Evolutionary conservation across 2,329 filamentous ascomycete species (phyloP), one percentile per base, ranked within the genome.

Genomic region (Canariomyces notabilis): DNA sequence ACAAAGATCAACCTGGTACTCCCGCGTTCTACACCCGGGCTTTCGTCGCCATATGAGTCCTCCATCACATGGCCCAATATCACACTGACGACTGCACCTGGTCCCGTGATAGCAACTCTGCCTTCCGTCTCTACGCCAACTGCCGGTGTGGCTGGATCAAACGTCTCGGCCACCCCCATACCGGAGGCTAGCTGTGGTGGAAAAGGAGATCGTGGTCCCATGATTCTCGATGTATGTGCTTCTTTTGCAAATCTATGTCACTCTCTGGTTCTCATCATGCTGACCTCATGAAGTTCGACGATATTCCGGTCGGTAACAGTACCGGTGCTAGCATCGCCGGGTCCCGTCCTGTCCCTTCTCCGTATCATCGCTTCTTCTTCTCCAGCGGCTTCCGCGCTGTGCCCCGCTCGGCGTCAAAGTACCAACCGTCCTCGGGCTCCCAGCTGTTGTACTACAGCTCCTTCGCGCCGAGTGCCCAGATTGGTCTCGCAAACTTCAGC

Each of bases 391-490:
- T 58, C 38, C 14, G 21, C 8, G 46, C 57, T 2, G 48, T 43
- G 1, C 18, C 49, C 1, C 40, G 40, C 1, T 46, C 37, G 9
- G 9, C 14, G 1, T 6, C 40, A 5, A 50, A 41, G 18, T 55
- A 52, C 46, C 19, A 44, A 8, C 52, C 61, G 0, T 57, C 55
- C 1, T 63, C 60, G 2, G 49, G 51, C 23, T 44, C 48, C 1
- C 55, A 49, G n/a, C 46, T 62, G 52, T 19, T 59, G 20, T 46
- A 53, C 29, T 55, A 55, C 55, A 57, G 59, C 35, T 54, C 61
- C 6, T 56, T 56, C n/a, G 51, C 49, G 6, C 16, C 51, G 9
- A 32, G 55, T 9, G 58, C 57, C 4, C 58, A 62, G 34, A 53
- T 63, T 18, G 58, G 60, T 5, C 32, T 61, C 15, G 57, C 48